A percentile compares a stretch with the other conserved stretches of the same genome.
These are phyloP conservation scores for Cladosporium sp. DNA, from an alignment of 2,329 filamentous ascomycete species.

Conservation along the genomic window DNA sequence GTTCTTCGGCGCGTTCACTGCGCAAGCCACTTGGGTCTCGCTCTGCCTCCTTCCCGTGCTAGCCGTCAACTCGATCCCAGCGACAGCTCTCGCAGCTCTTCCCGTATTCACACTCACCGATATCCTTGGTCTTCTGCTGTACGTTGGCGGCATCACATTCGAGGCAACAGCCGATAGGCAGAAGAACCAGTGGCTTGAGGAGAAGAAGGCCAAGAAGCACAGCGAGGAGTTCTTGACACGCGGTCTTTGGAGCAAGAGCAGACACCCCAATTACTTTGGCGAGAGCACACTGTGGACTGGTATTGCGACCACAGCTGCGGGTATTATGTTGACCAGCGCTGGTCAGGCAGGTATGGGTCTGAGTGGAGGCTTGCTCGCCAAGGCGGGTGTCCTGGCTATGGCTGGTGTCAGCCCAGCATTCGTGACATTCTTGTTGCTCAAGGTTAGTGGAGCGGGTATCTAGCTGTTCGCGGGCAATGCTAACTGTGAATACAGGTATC, in stretches of 20 bases:
- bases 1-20: conserved; percentile 53
- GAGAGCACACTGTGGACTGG: conserved; percentile 67
- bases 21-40: conserved; percentile 65
- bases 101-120: conserved; percentile 51
- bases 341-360: conserved; percentile 57
- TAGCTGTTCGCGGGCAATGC: background rate
- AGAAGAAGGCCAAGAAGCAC: conserved; percentile 62
- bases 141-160: conserved; percentile 55
- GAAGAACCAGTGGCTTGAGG: conserved; percentile 58
- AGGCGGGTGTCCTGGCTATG: conserved; percentile 45
- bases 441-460: conserved; percentile 42
- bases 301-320: conserved; percentile 57
- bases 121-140: conserved; percentile 55
- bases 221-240: conserved; percentile 62
- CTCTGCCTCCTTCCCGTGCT: conserved; percentile 64
- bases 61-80: conserved; percentile 59
- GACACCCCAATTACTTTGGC: conserved; percentile 71
- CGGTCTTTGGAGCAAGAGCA: conserved; percentile 58
- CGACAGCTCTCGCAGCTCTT: conserved; percentile 47
- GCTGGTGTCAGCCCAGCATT: conserved; percentile 61
- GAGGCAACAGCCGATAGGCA: conserved; percentile 62
- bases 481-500: conserved; percentile 30
- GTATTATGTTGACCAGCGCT: conserved; percentile 51
- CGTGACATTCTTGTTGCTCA: conserved; percentile 58
- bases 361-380: conserved; percentile 40